These are phyloP conservation scores for Fagopyrum esculentum DNA, from an alignment of 148 eudicot species.

Conservation along the genomic window DNA sequence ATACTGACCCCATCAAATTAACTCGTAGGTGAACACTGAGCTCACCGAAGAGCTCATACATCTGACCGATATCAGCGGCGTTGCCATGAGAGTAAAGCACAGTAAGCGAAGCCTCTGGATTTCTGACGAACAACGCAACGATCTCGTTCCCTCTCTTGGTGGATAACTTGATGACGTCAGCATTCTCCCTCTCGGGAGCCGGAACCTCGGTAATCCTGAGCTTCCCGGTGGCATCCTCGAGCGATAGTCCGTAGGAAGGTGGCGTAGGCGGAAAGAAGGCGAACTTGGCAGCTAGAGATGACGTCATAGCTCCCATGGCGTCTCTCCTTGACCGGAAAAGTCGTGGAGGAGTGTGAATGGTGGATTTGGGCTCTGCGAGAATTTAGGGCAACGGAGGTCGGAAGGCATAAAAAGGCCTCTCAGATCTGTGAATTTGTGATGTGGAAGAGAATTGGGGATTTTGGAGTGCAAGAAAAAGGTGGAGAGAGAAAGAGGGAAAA, in stretches of 20 bases:
- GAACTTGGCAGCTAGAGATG: constrained; percentile 11
- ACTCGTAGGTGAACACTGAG: constrained; percentile 64
- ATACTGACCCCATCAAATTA: constrained; percentile 64
- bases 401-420: background rate
- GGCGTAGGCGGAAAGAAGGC: constrained; percentile 13
- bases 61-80: constrained; percentile 87
- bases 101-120: constrained; percentile 44
- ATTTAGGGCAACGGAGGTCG: constrained; percentile 3
- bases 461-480: background rate
- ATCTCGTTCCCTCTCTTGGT: constrained; percentile 41
- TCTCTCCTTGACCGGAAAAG: background rate
- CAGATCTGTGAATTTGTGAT: constrained; percentile 6
- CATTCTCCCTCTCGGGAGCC: constrained; percentile 4
- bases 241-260: background rate
- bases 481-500: background rate
- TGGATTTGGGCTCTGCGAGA: background rate
- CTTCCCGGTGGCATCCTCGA: constrained; percentile 13
- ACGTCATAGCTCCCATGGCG: constrained; percentile 9
- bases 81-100: constrained; percentile 75
- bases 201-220: constrained; percentile 9
- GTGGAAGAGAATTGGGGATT: background rate
- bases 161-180: background rate
- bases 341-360: background rate
- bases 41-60: constrained; percentile 65
- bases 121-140: constrained; percentile 35